Conservation (phyloP, 2,329 filamentous ascomycete species). For the Xylaria digitata region DNA sequence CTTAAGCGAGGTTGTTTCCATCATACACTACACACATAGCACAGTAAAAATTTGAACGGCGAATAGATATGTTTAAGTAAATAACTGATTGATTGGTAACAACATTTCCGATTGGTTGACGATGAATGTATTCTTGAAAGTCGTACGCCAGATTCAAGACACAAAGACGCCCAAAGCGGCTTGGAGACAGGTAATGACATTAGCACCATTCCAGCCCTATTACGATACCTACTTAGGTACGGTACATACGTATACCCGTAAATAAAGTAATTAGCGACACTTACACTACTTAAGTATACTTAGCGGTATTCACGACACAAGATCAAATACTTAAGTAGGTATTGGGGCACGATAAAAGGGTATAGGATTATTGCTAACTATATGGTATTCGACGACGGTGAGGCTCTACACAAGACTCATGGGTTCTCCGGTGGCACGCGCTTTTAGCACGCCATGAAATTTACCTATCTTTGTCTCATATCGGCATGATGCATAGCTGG, state of each 20-base stretch:
- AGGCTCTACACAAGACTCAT: background rate
- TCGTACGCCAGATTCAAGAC: background rate
- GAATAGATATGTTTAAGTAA: background rate
- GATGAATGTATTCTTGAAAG: background rate
- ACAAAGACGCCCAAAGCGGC: constrained; percentile 5
- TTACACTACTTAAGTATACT: too few relatives aligned
- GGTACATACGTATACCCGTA: background rate
- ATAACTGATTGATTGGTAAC: background rate
- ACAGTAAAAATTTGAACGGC: background rate
- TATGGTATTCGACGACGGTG: background rate
- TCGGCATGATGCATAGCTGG: background rate
- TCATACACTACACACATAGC: background rate
- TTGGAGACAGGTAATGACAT: constrained; percentile 10
- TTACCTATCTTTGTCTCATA: background rate
- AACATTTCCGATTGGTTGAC: background rate
- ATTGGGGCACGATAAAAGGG: background rate
- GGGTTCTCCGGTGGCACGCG: background rate
- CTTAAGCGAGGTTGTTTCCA: background rate
- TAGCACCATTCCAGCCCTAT: constrained; percentile 10
- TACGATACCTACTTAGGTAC: background rate
- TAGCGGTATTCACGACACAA: background rate
- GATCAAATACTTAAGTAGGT: too few relatives aligned
- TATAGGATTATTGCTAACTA: background rate
- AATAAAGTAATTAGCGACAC: background rate
- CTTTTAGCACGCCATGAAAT: background rate